phyloP scores from a whole-genome alignment of 768 basidiomycete species.

The Tricholoma sp. region DNA sequence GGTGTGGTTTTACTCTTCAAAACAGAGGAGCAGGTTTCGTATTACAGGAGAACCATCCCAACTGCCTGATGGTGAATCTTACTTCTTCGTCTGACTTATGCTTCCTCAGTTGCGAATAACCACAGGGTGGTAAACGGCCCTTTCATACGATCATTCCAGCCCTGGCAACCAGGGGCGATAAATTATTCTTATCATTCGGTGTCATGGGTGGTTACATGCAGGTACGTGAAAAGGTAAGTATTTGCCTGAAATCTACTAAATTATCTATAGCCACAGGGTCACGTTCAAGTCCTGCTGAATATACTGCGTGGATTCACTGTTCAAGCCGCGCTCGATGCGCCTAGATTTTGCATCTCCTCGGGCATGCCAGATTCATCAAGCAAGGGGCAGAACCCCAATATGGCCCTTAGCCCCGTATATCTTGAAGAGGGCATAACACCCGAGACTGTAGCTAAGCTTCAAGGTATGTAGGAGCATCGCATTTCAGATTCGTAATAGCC shows the following conservation, averaged over 20 bases:
- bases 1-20: conserved; percentile 95
- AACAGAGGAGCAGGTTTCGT: conserved; percentile 88
- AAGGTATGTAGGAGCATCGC: conserved; percentile 38
- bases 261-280: conserved; percentile 79
- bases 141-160: conserved; percentile 96
- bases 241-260: background rate
- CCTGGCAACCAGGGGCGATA: conserved; percentile 69
- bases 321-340: conserved; percentile 90
- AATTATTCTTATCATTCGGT: conserved; percentile 85
- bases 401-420: conserved; percentile 60
- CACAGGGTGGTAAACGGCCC: conserved; percentile 72
- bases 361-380: conserved; percentile 58
- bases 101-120: background rate
- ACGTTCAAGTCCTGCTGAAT: conserved; percentile 91
- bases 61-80: conserved; percentile 60
- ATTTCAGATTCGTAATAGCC: background rate
- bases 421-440: conserved; percentile 79
- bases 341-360: conserved; percentile 93
- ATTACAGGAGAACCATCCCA: conserved; percentile 78
- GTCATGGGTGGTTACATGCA: conserved; percentile 95
- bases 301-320: conserved; percentile 82
- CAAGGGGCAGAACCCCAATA: conserved; percentile 62
- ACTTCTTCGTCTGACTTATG: background rate
- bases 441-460: conserved; percentile 60
- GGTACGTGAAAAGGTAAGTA: conserved; percentile 27